Conservation (phyloP, 2,329 filamentous ascomycete species). For the Fusarium secorum region DNA sequence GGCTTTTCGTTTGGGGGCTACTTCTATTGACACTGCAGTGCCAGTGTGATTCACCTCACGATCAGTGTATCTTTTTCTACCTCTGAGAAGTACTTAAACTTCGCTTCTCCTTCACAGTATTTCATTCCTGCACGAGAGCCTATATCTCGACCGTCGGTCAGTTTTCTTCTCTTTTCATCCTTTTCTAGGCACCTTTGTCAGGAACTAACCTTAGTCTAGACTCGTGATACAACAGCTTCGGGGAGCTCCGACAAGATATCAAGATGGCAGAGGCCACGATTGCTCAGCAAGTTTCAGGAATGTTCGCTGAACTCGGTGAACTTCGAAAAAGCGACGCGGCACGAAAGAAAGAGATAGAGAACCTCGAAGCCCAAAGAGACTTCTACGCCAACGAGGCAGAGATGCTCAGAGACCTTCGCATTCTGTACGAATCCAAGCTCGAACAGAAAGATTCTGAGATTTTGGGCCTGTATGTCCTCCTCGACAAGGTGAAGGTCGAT, state of each 20-base stretch:
- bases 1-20: background rate
- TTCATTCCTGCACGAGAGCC: background rate
- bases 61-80: background rate
- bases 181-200: background rate
- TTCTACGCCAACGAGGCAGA: background rate
- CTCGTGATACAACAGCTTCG: background rate
- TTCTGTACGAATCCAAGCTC: background rate
- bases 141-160: background rate
- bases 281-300: background rate
- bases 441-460: background rate
- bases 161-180: background rate
- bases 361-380: background rate
- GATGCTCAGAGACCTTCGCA: background rate
- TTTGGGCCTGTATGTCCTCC: background rate
- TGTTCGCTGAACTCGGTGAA: background rate
- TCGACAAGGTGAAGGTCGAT: background rate
- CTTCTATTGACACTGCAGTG: background rate
- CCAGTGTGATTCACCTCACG: background rate
- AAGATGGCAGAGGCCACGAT: background rate
- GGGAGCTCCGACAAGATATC: background rate
- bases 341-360: slow-evolving; percentile 1
- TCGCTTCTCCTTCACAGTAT: background rate
- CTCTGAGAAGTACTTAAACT: background rate
- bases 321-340: background rate
- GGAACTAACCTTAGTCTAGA: background rate